Evolutionary conservation across 257 asterid genomes (phyloP).

Genomic region (Orobanche coerulescens): DNA sequence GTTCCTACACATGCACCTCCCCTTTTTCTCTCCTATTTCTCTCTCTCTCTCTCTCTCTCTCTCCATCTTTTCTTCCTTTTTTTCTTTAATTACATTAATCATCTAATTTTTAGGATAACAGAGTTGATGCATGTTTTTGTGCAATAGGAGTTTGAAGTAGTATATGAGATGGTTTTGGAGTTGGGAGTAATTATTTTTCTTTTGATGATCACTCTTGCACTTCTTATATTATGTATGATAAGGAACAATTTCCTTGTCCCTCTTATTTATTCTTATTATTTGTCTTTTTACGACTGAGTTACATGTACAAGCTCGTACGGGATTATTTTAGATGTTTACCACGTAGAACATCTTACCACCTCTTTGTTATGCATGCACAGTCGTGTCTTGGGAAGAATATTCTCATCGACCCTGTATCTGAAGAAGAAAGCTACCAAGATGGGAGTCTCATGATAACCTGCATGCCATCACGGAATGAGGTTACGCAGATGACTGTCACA

Average conservation of each 20-base stretch:
- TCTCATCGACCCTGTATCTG: conserved; percentile 71
- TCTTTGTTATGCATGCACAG: conserved; percentile 27
- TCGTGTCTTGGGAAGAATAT: conserved; percentile 71
- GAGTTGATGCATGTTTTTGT: no score
- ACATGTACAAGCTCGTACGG: background rate
- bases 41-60: no score
- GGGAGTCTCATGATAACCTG: conserved; percentile 69
- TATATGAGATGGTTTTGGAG: no score
- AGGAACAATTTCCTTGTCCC: no score
- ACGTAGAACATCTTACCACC: background rate
- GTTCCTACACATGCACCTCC: no score
- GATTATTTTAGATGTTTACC: background rate
- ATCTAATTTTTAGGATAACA: no score
- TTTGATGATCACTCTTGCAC: no score
- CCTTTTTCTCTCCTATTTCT: no score
- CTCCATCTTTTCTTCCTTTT: no score
- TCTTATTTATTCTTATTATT: no score
- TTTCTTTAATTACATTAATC: background rate
- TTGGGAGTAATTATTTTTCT: no score
- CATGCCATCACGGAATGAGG: conserved; percentile 89
- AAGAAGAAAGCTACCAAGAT: conserved; percentile 79
- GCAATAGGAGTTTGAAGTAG: no score
- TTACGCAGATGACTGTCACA: conserved; percentile 72
- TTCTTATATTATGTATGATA: background rate
- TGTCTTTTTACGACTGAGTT: background rate